A percentile compares a stretch with the other conserved stretches of the same genome.
phyloP scores from a whole-genome alignment of 352 stramenopile genomes.

The Phytopythium cucurbitacearum region DNA sequence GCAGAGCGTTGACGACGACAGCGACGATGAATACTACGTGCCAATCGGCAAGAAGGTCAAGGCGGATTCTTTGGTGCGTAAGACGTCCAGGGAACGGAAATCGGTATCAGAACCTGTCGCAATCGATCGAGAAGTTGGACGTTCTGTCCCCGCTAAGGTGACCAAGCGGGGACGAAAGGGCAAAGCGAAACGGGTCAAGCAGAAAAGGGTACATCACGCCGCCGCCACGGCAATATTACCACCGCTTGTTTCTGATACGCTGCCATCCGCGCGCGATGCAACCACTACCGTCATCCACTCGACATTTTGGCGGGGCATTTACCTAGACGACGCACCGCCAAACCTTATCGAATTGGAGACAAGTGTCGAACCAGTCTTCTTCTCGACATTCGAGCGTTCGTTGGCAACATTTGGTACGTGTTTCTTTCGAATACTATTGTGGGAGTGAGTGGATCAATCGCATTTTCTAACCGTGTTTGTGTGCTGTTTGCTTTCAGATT shows the following conservation, averaged over 20 bases:
- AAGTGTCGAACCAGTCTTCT: constrained; percentile 15
- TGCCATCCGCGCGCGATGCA: constrained; percentile 20
- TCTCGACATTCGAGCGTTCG: constrained; percentile 23
- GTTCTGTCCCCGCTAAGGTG: no score
- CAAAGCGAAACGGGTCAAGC: no score
- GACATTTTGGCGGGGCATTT: constrained; percentile 40
- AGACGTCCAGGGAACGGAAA: no score
- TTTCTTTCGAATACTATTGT: neutral
- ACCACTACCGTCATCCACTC: constrained; percentile 39
- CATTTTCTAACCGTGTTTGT: constrained; percentile 4
- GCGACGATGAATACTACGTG: constrained; percentile 23
- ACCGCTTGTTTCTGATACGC: constrained; percentile 22
- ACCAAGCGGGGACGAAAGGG: no score
- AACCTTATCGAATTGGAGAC: constrained; percentile 26
- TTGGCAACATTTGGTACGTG: constrained; percentile 38
- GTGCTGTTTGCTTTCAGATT: constrained; percentile 25
- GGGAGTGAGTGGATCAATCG: constrained; percentile 1
- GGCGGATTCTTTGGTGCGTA: neutral
- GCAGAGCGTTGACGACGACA: constrained; percentile 7
- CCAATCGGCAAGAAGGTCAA: constrained; percentile 9
- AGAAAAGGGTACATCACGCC: no score
- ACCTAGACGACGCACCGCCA: constrained; percentile 25
- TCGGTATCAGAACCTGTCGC: no score
- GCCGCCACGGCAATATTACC: no score
- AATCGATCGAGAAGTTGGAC: no score